Conservation (phyloP, 2,329 filamentous ascomycete species). For the Monosporascus ibericus region DNA sequence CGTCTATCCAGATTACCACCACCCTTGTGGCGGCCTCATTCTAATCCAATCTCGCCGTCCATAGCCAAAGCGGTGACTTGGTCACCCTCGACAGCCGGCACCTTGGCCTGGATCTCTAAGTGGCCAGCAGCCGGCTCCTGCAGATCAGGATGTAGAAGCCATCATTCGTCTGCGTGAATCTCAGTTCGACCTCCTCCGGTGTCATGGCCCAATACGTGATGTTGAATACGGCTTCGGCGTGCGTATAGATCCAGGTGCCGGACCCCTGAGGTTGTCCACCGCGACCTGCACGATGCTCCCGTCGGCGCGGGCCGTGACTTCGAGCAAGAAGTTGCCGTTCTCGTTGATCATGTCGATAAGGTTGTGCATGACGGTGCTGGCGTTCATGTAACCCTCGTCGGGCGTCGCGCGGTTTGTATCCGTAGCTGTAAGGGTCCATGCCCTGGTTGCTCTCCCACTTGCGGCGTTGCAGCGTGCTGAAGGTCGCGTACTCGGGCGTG, state of each 20-base stretch:
- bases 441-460: slow-evolving; percentile 57
- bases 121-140: slow-evolving; percentile 28
- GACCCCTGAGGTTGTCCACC: slow-evolving; percentile 40
- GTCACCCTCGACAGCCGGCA: slow-evolving; percentile 40
- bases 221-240: slow-evolving; percentile 50
- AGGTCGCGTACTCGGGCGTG: slow-evolving; percentile 52
- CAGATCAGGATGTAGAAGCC: slow-evolving; percentile 43
- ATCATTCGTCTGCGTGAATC: slow-evolving; percentile 43
- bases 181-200: slow-evolving; percentile 27
- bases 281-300: slow-evolving; percentile 46
- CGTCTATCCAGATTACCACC: neutral
- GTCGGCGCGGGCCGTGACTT: slow-evolving; percentile 50
- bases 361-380: slow-evolving; percentile 37
- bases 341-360: slow-evolving; percentile 26
- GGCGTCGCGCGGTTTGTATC: slow-evolving; percentile 54
- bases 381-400: slow-evolving; percentile 43
- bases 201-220: slow-evolving; percentile 42
- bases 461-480: slow-evolving; percentile 40
- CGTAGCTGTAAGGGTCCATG: slow-evolving; percentile 55
- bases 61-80: slow-evolving; percentile 33
- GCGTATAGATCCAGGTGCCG: slow-evolving; percentile 46
- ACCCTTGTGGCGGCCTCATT: slow-evolving; percentile 3
- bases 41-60: slow-evolving; percentile 13
- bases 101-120: slow-evolving; percentile 31
- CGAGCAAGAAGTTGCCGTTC: slow-evolving; percentile 44